phyloP scores from a whole-genome alignment of 805 yeast genomes.

The Cyberlindnera japonica region DNA sequence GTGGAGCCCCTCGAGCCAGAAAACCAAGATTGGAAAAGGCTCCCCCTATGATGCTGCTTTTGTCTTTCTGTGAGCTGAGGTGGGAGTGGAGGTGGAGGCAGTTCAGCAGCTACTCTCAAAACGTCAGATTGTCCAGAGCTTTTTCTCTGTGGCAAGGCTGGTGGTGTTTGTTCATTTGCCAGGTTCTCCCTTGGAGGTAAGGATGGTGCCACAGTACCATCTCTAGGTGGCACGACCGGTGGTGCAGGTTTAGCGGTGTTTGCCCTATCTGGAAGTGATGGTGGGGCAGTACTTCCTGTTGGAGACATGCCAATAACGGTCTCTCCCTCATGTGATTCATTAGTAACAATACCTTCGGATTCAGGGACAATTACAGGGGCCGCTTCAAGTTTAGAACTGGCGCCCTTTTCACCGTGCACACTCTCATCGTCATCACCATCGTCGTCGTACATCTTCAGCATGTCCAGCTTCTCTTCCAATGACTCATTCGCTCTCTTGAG shows the following conservation, averaged over 20 bases:
- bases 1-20: conserved; percentile 12
- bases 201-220: conserved; percentile 26
- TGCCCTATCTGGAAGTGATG: conserved; percentile 1
- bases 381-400: too few species aligned
- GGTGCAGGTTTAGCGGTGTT: conserved; percentile 4
- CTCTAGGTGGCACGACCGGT: conserved; percentile 26
- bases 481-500: conserved; percentile 15
- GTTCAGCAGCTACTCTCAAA: conserved; percentile 27
- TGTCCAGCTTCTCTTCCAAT: conserved; percentile 17
- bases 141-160: conserved; percentile 3
- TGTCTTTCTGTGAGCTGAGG: conserved; percentile 24
- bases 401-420: neutral
- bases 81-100: conserved; percentile 28
- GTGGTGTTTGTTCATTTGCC: conserved; percentile 23
- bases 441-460: conserved; percentile 21
- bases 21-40: conserved; percentile 26
- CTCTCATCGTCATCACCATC: conserved; percentile 12
- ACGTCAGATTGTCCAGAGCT: conserved; percentile 3
- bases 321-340: neutral
- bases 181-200: conserved; percentile 34
- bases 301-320: too few species aligned
- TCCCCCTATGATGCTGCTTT: conserved; percentile 22
- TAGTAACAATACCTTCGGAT: too few species aligned
- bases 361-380: too few species aligned
- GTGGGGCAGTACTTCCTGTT: neutral